A percentile compares a stretch with the other conserved stretches of the same genome.
phyloP scores from a whole-genome alignment of 306 rosid species.

The Rosa lucieae region DNA sequence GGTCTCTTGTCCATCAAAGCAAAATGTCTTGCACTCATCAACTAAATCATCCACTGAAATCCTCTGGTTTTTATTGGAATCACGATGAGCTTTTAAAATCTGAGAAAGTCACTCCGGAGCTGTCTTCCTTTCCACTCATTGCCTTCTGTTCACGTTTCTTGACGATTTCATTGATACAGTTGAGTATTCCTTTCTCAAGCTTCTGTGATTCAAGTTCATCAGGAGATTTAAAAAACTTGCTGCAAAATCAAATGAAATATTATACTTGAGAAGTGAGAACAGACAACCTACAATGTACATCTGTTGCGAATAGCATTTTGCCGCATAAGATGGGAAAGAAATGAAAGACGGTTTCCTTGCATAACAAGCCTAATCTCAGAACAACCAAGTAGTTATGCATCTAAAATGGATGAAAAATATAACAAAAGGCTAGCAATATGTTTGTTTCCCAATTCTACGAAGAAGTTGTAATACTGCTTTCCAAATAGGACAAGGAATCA shows the following conservation, averaged over 20 bases:
- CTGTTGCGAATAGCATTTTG: too few species aligned
- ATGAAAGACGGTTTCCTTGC: too few species aligned
- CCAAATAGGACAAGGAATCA: too few species aligned
- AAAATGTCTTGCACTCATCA: conserved; percentile 28
- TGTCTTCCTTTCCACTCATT: conserved; percentile 16
- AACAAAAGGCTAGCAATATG: too few species aligned
- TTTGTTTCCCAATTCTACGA: background rate
- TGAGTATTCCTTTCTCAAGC: background rate
- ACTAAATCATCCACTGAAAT: conserved; percentile 20
- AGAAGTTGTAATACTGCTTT: too few species aligned
- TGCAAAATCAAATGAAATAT: background rate
- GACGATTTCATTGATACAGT: background rate
- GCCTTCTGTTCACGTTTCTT: conserved; percentile 18
- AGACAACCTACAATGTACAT: too few species aligned
- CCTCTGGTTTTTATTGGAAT: conserved; percentile 7
- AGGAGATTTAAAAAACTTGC: background rate
- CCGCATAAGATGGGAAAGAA: too few species aligned
- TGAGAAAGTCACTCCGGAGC: conserved; percentile 29
- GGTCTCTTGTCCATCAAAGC: conserved; percentile 29
- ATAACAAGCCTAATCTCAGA: too few species aligned
- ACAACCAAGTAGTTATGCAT: too few species aligned
- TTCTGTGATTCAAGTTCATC: conserved; percentile 4
- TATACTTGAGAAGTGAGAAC: background rate
- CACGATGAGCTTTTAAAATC: conserved; percentile 30
- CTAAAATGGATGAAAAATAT: too few species aligned